Conservation (phyloP, 345 rosid genomes). For the Eucalyptus erythrocorys region DNA sequence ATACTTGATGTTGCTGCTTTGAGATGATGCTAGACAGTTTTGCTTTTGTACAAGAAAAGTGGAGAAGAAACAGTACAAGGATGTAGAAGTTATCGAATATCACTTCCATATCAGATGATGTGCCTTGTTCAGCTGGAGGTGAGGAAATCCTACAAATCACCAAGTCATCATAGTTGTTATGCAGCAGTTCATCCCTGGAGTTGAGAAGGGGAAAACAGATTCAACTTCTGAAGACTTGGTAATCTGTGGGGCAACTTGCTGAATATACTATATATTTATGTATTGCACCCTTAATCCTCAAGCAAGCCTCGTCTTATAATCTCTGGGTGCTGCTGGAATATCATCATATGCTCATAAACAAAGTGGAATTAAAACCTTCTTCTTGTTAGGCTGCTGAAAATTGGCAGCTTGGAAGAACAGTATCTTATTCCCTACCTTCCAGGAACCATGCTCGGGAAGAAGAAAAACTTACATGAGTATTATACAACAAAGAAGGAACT, state of each 20-base stretch:
- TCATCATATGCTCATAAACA: not conserved
- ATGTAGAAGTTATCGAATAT: not conserved
- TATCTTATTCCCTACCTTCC: not conserved
- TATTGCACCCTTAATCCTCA: not conserved
- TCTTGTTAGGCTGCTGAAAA: not conserved
- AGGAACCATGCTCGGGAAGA: not conserved
- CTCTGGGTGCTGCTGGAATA: not conserved
- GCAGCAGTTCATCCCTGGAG: not conserved
- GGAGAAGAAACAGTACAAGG: not conserved
- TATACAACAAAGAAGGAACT: not conserved
- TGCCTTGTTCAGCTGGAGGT: not conserved
- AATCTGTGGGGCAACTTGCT: not conserved
- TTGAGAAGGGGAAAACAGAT: not conserved
- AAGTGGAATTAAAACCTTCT: not conserved
- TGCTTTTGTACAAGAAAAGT: not conserved
- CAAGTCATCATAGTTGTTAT: not conserved
- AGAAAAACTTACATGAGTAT: not conserved
- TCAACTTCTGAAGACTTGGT: not conserved
- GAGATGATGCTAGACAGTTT: not conserved
- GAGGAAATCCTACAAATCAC: not conserved
- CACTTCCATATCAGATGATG: not conserved
- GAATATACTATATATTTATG: not conserved
- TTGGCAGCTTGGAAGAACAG: not conserved
- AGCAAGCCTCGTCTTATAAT: not conserved
- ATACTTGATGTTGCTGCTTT: not conserved